Base-by-base conservation (phyloP, 148 eudicot species). In the Fallopia convolvulus region DNA sequence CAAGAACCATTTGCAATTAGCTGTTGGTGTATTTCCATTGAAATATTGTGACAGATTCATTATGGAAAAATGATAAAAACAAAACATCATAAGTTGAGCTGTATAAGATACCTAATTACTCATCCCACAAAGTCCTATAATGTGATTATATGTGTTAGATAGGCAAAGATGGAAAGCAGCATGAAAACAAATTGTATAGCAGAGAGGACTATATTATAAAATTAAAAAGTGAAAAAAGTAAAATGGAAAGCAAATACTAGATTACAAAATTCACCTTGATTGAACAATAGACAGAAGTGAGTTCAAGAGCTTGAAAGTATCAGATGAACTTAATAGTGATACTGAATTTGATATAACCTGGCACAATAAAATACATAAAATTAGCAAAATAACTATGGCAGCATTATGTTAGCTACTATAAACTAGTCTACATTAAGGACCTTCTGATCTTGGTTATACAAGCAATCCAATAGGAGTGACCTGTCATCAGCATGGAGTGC, bases 401-500 rank as follows among this genome's bases (percentile, higher is more conserved):
- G 30, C 8, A 33, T 17, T 36, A 68, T 68, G 44, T 14, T 36
- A 68, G 42, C 44, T 68, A 68, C 21, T 68, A 68, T 68, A 68
- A 66, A 39, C 9, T 36, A 68, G 15, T 14, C 6, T 12, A 33
- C 2, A 33, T 36, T 66, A 66, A 66, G 41, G 65, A 91, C 99
- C 94, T 88, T 95, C 72, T 88, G 87, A 80, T 95, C 92, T 84
- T 90, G 92, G 83, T 92, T 95, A 79, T 75, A 86, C 52, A 95
- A 81, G 85, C 99, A 95, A 81, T 90, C 90, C 36, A 90, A 79
- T 74, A 95, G 82, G 72, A 91, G 97, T 8, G 88, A 81, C 76
- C 85, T 89, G 77, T 92, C 99, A 86, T 95, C 91, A 8, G 97
- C 99, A 78, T 87, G 94, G 42, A 95, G 79, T 56, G 98, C 98